Percentiles rank a stretch among this genome's conserved stretches.
Evolutionary conservation across 139 green algal genomes (phyloP).

Genomic region (Spirogloea muscicola): DNA sequence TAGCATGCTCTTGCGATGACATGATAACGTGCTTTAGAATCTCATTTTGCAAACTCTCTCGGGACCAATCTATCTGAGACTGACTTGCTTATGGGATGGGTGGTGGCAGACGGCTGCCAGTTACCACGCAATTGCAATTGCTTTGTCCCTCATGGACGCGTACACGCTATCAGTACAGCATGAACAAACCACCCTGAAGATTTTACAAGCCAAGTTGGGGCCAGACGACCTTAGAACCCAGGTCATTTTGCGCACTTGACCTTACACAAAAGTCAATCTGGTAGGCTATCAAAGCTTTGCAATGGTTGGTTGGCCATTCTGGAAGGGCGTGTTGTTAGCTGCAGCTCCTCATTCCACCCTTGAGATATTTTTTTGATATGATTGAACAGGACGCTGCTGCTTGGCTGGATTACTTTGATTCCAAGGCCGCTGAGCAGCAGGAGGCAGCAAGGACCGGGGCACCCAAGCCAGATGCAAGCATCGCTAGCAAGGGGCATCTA

Average conservation of each 20-base stretch:
- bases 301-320: too few species aligned
- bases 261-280: too few species aligned
- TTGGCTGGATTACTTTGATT: conserved; percentile 58
- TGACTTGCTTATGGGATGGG: too few species aligned
- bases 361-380: too few species aligned
- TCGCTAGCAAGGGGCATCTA: conserved; percentile 42
- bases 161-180: conserved; percentile 51
- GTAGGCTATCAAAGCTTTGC: too few species aligned
- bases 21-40: too few species aligned
- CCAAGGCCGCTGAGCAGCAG: conserved; percentile 51
- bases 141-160: conserved; percentile 54
- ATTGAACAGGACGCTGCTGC: conserved; percentile 52
- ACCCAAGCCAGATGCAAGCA: conserved; percentile 33
- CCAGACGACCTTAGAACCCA: conserved; percentile 50
- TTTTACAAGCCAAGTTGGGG: conserved; percentile 46
- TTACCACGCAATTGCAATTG: conserved; percentile 57
- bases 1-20: too few species aligned
- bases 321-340: too few species aligned
- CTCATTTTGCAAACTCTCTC: too few species aligned
- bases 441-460: conserved; percentile 32
- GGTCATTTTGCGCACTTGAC: too few species aligned
- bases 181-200: conserved; percentile 53
- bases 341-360: too few species aligned
- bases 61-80: too few species aligned
- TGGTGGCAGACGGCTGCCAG: conserved; percentile 46